Percentiles rank a stretch among this genome's conserved stretches.
Conservation (phyloP, 2,329 filamentous ascomycete genomes). For the Achaetomium macrosporum region DNA sequence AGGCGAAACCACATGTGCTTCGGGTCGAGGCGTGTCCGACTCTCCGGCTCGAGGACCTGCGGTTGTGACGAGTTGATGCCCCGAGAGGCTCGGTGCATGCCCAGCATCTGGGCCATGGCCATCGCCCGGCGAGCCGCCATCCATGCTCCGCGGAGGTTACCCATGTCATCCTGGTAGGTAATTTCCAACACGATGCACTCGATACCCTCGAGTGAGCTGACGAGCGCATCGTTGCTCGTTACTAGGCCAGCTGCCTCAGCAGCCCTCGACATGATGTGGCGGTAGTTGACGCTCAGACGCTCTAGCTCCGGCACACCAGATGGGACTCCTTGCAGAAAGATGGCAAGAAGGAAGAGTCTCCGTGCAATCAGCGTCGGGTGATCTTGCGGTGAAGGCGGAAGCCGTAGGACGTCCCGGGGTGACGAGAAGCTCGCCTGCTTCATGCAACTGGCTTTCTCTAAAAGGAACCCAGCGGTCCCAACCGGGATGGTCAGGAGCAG, state of each 20-base stretch:
- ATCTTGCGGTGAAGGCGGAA: background rate
- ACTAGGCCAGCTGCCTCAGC: background rate
- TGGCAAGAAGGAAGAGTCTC: background rate
- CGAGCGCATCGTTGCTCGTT: background rate
- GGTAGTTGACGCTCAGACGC: background rate
- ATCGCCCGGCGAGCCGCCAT: slow-evolving; percentile 34
- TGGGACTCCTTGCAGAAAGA: background rate
- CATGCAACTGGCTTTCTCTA: background rate
- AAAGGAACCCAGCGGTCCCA: background rate
- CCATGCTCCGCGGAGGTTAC: slow-evolving; percentile 38
- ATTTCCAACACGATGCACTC: slow-evolving; percentile 39
- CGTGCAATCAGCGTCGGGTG: background rate
- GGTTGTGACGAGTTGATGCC: background rate
- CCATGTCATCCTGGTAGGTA: slow-evolving; percentile 33
- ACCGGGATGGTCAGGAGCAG: background rate
- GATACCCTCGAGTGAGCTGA: slow-evolving; percentile 34
- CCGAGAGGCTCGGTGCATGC: slow-evolving; percentile 30
- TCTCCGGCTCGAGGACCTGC: background rate
- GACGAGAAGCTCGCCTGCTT: background rate
- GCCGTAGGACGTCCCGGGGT: background rate
- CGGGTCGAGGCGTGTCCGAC: background rate
- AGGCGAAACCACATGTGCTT: slow-evolving; percentile 31
- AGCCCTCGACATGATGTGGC: background rate
- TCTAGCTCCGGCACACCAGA: too few relatives aligned
- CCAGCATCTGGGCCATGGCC: slow-evolving; percentile 37